Conservation (phyloP, 805 yeast species). For the Metschnikowia colocasiae region DNA sequence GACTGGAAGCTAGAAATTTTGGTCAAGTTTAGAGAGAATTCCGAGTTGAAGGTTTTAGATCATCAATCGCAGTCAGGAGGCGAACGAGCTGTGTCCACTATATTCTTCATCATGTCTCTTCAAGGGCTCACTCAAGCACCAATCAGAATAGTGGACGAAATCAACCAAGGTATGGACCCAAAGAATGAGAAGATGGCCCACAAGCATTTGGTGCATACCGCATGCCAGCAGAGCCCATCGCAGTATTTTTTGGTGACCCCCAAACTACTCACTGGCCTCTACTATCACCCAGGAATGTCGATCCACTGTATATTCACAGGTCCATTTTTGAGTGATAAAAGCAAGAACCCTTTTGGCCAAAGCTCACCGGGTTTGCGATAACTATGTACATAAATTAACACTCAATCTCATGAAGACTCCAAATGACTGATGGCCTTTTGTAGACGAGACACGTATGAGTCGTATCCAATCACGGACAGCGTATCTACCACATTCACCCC, state of each 20-base stretch:
- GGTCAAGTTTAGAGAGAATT: constrained; percentile 80
- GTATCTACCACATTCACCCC: constrained; percentile 66
- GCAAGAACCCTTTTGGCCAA: not conserved
- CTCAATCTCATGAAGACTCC: not conserved
- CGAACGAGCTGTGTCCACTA: constrained; percentile 93
- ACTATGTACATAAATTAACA: not conserved
- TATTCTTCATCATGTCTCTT: constrained; percentile 81
- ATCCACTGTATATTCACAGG: constrained; percentile 71
- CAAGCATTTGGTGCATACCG: constrained; percentile 75
- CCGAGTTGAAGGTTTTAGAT: constrained; percentile 67
- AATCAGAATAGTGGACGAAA: constrained; percentile 93
- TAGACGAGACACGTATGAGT: constrained; percentile 10
- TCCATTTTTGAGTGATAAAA: constrained; percentile 20
- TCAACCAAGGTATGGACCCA: constrained; percentile 98
- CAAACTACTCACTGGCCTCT: constrained; percentile 72
- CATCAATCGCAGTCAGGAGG: constrained; percentile 97
- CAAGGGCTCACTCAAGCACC: constrained; percentile 89
- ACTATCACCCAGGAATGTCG: constrained; percentile 75
- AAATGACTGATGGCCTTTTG: constrained; percentile 11
- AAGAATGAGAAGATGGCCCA: constrained; percentile 86
- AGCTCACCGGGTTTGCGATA: not conserved
- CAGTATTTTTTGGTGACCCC: constrained; percentile 95
- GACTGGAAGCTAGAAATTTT: constrained; percentile 83
- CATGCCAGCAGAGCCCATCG: constrained; percentile 56
- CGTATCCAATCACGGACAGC: constrained; percentile 50